A percentile compares a stretch with the other conserved stretches of the same genome.
Conservation (phyloP, 2,329 filamentous ascomycete genomes). For the Arthrobotrys pseudoclavata region DNA sequence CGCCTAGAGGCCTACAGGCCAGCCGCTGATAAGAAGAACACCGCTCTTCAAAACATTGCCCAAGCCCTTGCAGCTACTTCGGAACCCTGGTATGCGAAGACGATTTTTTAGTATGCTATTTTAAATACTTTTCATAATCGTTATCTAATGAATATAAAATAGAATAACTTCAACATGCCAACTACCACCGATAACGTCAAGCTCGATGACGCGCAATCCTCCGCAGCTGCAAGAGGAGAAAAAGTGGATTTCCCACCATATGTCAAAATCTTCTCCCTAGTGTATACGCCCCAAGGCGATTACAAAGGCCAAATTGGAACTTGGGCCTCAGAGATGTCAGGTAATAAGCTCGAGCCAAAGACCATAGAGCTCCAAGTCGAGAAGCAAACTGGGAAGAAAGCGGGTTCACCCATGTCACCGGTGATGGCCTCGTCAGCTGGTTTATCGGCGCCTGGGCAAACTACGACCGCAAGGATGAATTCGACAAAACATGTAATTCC, state of each 20-base stretch:
- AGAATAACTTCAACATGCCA: conserved; percentile 23
- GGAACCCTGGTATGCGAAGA: conserved; percentile 15
- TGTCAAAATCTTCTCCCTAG: conserved; percentile 6
- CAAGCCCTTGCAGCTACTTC: not conserved
- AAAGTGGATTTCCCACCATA: conserved; percentile 25
- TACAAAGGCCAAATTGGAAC: not conserved
- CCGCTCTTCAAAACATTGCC: not conserved
- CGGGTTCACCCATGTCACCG: conserved; percentile 4
- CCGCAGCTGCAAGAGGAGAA: conserved; percentile 13
- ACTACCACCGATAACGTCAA: conserved; percentile 13
- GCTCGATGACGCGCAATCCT: conserved; percentile 12
- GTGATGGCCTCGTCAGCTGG: conserved; percentile 19
- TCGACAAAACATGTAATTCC: conserved; percentile 28
- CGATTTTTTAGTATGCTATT: not conserved
- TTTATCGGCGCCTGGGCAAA: conserved; percentile 18
- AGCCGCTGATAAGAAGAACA: not conserved
- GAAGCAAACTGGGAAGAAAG: conserved; percentile 19
- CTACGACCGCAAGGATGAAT: conserved; percentile 33
- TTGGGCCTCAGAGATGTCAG: conserved; percentile 10
- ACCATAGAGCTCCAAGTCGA: not conserved
- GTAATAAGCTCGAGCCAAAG: not conserved
- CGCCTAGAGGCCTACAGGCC: conserved; percentile 8
- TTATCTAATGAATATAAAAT: not conserved
- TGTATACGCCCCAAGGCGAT: conserved; percentile 7
- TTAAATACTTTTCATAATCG: not conserved